phyloP scores from a whole-genome alignment of 2,329 filamentous ascomycete genomes.

The Paecilomyces sp. region DNA sequence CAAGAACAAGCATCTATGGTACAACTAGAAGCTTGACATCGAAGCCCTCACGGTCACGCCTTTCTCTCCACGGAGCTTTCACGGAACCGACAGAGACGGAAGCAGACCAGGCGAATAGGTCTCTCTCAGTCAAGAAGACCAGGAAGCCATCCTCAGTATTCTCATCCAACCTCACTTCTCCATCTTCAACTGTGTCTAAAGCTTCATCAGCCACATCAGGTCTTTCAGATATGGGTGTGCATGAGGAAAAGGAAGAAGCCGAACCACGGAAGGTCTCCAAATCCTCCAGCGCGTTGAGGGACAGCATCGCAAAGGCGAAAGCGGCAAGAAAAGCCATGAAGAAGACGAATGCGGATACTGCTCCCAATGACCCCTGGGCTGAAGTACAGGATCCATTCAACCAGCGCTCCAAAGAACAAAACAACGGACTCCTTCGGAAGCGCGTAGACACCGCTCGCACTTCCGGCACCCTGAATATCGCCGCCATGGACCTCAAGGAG shows the following conservation, averaged over 20 bases:
- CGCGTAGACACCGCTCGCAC: slow-evolving; percentile 66
- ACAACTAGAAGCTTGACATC: slow-evolving; percentile 43
- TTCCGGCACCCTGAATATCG: slow-evolving; percentile 80
- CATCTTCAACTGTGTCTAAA: slow-evolving; percentile 23
- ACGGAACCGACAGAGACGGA: slow-evolving; percentile 46
- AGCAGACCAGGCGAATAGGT: slow-evolving; percentile 19
- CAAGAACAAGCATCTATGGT: slow-evolving; percentile 16
- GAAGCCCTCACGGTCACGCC: slow-evolving; percentile 43
- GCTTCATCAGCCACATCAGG: slow-evolving; percentile 22
- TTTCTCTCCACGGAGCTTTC: slow-evolving; percentile 48
- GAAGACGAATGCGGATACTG: slow-evolving; percentile 19
- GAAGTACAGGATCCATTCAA: slow-evolving; percentile 45
- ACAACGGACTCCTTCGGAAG: slow-evolving; percentile 62
- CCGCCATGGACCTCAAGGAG: slow-evolving; percentile 69
- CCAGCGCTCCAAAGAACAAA: slow-evolving; percentile 52
- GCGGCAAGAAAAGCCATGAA: slow-evolving; percentile 60
- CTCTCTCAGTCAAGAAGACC: slow-evolving; percentile 33
- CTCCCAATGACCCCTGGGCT: slow-evolving; percentile 39
- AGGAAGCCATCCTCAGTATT: slow-evolving; percentile 25
- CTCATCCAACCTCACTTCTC: slow-evolving; percentile 21
- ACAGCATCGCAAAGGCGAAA: slow-evolving; percentile 89
- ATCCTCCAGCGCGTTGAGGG: slow-evolving; percentile 72
- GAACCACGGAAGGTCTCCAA: slow-evolving; percentile 47
- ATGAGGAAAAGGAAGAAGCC: slow-evolving; percentile 19
- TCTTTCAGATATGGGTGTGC: slow-evolving; percentile 19